Conservation (phyloP, 1,284 basidiomycete genomes). For the Melampsora americana region DNA sequence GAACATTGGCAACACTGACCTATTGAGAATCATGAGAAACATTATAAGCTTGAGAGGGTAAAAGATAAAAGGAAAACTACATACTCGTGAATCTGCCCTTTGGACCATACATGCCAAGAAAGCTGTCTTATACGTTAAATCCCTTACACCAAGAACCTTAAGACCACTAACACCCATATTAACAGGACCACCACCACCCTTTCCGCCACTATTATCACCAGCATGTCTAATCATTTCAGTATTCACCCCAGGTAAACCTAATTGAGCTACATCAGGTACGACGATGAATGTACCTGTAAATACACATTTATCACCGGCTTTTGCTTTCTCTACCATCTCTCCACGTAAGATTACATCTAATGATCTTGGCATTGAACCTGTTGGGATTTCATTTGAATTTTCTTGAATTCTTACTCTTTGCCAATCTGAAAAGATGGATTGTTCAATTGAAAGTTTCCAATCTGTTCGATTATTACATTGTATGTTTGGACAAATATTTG, state of each 20-base stretch:
- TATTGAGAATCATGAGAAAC: slow-evolving; percentile 1
- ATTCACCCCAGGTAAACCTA: slow-evolving; percentile 91
- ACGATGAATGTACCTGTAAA: slow-evolving; percentile 98
- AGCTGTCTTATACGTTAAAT: slow-evolving; percentile 96
- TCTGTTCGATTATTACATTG: slow-evolving; percentile 82
- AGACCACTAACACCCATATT: slow-evolving; percentile 87
- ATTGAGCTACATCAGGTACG: slow-evolving; percentile 93
- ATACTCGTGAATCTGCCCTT: slow-evolving; percentile 76
- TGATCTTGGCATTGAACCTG: slow-evolving; percentile 92
- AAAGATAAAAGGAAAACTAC: slow-evolving; percentile 50
- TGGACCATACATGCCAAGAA: slow-evolving; percentile 98
- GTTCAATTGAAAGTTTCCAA: slow-evolving; percentile 95
- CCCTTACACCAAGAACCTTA: slow-evolving; percentile 89
- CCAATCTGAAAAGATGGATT: slow-evolving; percentile 97
- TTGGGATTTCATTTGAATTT: slow-evolving; percentile 97
- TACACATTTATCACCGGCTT: slow-evolving; percentile 97
- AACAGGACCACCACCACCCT: slow-evolving; percentile 62
- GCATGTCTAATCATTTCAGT: slow-evolving; percentile 87
- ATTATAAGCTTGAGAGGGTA: background rate
- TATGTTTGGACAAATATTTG: slow-evolving; percentile 85
- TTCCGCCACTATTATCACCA: slow-evolving; percentile 58
- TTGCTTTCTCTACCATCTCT: slow-evolving; percentile 93
- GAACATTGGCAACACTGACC: slow-evolving; percentile 9
- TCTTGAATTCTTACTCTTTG: slow-evolving; percentile 99
- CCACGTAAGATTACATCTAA: slow-evolving; percentile 92